A percentile compares a stretch with the other conserved stretches of the same genome.
Evolutionary conservation across 2,329 filamentous ascomycete genomes (phyloP).

Genomic region (Chalaropsis thielavioides): DNA sequence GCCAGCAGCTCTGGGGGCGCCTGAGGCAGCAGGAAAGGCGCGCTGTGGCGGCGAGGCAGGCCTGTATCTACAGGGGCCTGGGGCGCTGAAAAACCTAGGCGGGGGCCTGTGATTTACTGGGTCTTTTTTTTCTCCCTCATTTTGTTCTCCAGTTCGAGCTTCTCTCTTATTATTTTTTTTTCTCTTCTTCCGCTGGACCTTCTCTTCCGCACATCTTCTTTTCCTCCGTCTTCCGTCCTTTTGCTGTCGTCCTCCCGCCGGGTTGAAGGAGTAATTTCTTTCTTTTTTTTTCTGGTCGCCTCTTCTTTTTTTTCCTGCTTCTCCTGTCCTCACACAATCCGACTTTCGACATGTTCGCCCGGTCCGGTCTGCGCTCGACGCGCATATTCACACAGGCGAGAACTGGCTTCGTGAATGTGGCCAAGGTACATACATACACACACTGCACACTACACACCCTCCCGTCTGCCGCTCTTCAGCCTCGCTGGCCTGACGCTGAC

Average conservation of each 20-base stretch:
- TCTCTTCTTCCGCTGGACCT: constrained; percentile 11
- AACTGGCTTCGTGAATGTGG: constrained; percentile 55
- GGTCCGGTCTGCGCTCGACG: constrained; percentile 78
- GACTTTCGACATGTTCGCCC: constrained; percentile 71
- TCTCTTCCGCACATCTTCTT: constrained; percentile 12
- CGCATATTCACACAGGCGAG: constrained; percentile 68
- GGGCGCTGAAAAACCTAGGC: background rate
- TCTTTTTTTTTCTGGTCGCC: constrained; percentile 17
- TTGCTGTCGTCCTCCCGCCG: constrained; percentile 14
- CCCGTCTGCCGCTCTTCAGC: background rate
- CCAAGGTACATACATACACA: constrained; percentile 48
- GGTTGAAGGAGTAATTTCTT: constrained; percentile 18
- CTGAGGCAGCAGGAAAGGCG: background rate
- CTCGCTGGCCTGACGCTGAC: too few species aligned
- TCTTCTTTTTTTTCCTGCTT: constrained; percentile 10
- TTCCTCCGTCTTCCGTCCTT: constrained; percentile 10
- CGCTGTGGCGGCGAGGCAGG: background rate
- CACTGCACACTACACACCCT: background rate
- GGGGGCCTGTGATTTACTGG: background rate
- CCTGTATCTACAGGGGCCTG: background rate
- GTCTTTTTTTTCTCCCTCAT: background rate
- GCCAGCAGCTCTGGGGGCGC: too few species aligned
- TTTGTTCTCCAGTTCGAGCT: constrained; percentile 8
- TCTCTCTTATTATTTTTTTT: constrained; percentile 14
- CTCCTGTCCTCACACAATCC: constrained; percentile 15